Conservation (phyloP, 495 filamentous ascomycete genomes). For the Podospora pseudopauciseta region DNA sequence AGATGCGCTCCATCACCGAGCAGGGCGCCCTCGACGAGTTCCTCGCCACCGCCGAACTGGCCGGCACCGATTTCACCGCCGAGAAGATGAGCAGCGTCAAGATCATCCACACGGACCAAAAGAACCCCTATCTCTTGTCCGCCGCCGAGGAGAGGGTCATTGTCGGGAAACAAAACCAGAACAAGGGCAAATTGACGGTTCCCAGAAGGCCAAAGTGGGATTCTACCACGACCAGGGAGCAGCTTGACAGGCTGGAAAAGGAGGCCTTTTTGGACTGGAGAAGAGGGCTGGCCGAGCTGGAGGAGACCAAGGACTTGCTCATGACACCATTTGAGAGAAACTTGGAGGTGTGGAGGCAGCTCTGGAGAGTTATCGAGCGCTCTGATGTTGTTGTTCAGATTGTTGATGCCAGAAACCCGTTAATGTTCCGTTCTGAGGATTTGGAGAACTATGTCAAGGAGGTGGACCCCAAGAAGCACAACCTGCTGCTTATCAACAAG, state of each 20-base stretch:
- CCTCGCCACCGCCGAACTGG: conserved; percentile 79
- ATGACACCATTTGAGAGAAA: conserved; percentile 99
- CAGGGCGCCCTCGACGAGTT: conserved; percentile 86
- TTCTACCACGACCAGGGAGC: conserved; percentile 69
- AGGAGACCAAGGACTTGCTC: conserved; percentile 86
- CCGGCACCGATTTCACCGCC: conserved; percentile 96
- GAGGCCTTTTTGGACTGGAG: conserved; percentile 85
- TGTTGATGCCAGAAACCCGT: conserved; percentile 92
- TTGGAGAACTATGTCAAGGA: conserved; percentile 92
- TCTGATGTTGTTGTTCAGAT: conserved; percentile 97
- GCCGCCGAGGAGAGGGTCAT: conserved; percentile 77
- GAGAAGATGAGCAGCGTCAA: conserved; percentile 99
- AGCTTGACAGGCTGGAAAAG: conserved; percentile 76
- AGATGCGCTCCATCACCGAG: conserved; percentile 98
- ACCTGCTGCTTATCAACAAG: conserved; percentile 94
- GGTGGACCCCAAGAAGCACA: conserved; percentile 81
- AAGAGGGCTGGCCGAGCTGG: conserved; percentile 83
- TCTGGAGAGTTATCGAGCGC: conserved; percentile 98
- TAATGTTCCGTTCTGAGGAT: conserved; percentile 92
- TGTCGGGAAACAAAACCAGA: conserved; percentile 74
- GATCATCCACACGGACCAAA: conserved; percentile 93
- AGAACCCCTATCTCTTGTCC: conserved; percentile 90
- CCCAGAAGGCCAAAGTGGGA: conserved; percentile 90
- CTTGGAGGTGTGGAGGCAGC: conserved; percentile 94
- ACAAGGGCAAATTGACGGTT: conserved; percentile 75